Evolutionary conservation across 495 filamentous ascomycete genomes (phyloP), one percentile per base, ranked within the genome.

Genomic region (Sphaerosporella brunnea): DNA sequence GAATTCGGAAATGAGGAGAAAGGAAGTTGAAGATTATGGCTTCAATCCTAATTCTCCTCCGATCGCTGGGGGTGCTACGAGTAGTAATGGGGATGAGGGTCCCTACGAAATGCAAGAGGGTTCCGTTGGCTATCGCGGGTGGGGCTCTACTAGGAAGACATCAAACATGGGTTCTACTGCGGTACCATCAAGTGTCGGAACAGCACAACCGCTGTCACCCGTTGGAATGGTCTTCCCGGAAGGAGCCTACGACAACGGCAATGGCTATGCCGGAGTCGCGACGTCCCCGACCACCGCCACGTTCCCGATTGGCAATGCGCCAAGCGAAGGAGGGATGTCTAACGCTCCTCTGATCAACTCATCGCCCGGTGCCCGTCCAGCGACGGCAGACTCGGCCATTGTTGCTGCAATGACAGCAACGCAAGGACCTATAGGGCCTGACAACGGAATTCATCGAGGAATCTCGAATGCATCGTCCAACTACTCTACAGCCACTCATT

Each of bases 381-480:
- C 69, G 34, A 76, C 78, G 20, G 77, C 70, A 20, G 83, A 86
- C 50, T 72, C 73, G 28, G 85, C 88, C 54, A 80, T 77, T 11
- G 65, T 84, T 52, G 80, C 74, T 23, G 80, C 79, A 40, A 77
- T 93, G 61, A 54, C 48, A 20, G 88, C 84, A 19, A 84, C 84
- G 0, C 64, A 68, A 2, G 73, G 79, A 10, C 70, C 71, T 28
- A 75, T 71, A 23, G 82, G 78, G 64, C 24, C 39, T 5, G n/a
- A n/a, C n/a, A n/a, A n/a, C n/a, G 79, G 80, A 53, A 80, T 96
- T 24, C 82, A 82, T 52, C 81, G 90, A 30, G 90, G 90, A 1
- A 80, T 88, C 11, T 94, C 86, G 1, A 97, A 97, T 64, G 90
- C 90, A 16, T 97, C 90, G 1, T 96, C 90, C 0, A 84, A 83